A percentile compares a stretch with the other conserved stretches of the same genome.
Evolutionary conservation across 2,329 filamentous ascomycete genomes (phyloP).

Genomic region (Furcasterigmium furcatum): DNA sequence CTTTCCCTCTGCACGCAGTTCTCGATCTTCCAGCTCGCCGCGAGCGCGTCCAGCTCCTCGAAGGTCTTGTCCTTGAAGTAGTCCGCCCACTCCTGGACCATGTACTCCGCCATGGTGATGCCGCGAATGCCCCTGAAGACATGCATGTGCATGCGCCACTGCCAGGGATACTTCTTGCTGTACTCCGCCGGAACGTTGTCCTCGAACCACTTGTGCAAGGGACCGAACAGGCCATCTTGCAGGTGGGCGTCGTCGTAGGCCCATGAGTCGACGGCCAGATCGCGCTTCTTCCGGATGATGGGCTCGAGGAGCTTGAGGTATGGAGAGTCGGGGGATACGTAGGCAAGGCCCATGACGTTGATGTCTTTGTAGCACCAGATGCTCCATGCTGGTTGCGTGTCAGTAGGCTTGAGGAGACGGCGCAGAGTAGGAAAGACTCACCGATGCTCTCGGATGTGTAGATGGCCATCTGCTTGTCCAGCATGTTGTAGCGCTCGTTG

Average conservation of each 20-base stretch:
- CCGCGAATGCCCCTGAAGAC: conserved; percentile 17
- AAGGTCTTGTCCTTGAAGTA: conserved; percentile 37
- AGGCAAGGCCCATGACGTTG: conserved; percentile 50
- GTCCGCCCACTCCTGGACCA: conserved; percentile 42
- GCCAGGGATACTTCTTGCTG: conserved; percentile 18
- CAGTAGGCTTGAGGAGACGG: background rate
- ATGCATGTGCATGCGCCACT: conserved; percentile 20
- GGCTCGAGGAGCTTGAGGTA: conserved; percentile 46
- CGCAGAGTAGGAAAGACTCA: background rate
- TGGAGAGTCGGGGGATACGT: conserved; percentile 33
- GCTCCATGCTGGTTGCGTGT: conserved; percentile 16
- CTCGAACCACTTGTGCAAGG: conserved; percentile 18
- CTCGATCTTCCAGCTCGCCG: conserved; percentile 46
- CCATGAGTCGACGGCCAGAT: conserved; percentile 50
- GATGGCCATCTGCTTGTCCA: conserved; percentile 44
- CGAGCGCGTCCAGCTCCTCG: conserved; percentile 40
- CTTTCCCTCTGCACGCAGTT: conserved; percentile 44
- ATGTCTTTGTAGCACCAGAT: conserved; percentile 54
- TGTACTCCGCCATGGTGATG: conserved; percentile 32
- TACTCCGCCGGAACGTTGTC: conserved; percentile 14
- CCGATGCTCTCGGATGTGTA: conserved; percentile 27
- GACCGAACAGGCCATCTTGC: conserved; percentile 14
- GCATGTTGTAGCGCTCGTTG: conserved; percentile 38
- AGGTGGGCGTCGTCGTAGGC: conserved; percentile 35
- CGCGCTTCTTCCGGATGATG: conserved; percentile 50